Evolutionary conservation across 345 rosid genomes (phyloP).

Genomic region (Sonneratia alba): DNA sequence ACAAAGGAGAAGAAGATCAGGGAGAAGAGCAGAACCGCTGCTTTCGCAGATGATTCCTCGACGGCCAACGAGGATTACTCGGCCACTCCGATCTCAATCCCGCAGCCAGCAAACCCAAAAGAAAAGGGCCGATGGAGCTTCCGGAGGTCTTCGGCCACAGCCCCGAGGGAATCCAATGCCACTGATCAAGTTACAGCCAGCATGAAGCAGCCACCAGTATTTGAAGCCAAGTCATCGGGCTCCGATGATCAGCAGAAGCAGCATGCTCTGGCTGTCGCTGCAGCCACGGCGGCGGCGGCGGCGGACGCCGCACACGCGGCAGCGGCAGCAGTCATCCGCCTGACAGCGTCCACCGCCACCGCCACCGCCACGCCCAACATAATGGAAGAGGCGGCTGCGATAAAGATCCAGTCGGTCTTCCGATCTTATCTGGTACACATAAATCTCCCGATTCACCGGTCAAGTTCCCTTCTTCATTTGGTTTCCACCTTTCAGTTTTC

Average conservation of each 20-base stretch:
- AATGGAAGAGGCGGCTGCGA: constrained; percentile 52
- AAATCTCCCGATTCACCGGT: neutral
- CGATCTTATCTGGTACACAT: constrained; percentile 67
- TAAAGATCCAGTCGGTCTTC: constrained; percentile 64
- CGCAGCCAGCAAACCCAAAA: constrained; percentile 45
- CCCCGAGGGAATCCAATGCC: constrained; percentile 20
- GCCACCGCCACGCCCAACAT: constrained; percentile 22
- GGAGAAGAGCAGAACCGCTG: constrained; percentile 5
- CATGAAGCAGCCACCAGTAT: constrained; percentile 11
- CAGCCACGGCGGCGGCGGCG: constrained; percentile 38
- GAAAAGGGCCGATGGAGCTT: constrained; percentile 90
- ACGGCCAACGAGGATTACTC: constrained; percentile 22
- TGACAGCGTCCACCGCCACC: constrained; percentile 20
- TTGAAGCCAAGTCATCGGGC: constrained; percentile 5
- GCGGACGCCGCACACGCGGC: constrained; percentile 48
- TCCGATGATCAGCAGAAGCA: constrained; percentile 34
- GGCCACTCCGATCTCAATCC: constrained; percentile 28
- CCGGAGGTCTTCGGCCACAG: constrained; percentile 62
- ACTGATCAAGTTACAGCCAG: constrained; percentile 14
- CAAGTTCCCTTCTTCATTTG: neutral
- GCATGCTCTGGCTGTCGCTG: constrained; percentile 37
- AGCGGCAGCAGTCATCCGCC: constrained; percentile 38
- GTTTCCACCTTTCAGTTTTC: too few relatives aligned
- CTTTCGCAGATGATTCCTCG: constrained; percentile 8
- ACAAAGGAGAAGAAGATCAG: constrained; percentile 19